Percentiles rank a stretch among this genome's conserved stretches.
Evolutionary conservation across 1,284 basidiomycete species (phyloP).

Genomic region (Flammula alnicola): DNA sequence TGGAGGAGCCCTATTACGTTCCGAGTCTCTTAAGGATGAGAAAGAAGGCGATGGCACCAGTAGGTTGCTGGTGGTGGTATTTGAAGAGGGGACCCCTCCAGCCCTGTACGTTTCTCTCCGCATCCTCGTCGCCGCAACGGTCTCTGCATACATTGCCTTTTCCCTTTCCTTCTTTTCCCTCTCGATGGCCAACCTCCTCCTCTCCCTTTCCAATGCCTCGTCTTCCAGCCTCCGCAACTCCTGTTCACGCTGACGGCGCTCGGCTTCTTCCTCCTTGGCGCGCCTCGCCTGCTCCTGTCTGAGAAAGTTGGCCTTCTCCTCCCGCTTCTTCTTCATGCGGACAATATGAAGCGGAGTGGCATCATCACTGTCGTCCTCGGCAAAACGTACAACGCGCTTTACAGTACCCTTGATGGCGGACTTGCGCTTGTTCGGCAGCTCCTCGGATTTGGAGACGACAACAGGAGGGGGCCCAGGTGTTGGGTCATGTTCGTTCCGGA

Average conservation of each 20-base stretch:
- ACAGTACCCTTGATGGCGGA: slow-evolving; percentile 32
- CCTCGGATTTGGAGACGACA: slow-evolving; percentile 14
- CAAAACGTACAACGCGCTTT: slow-evolving; percentile 72
- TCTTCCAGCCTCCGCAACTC: slow-evolving; percentile 45
- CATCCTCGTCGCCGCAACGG: slow-evolving; percentile 61
- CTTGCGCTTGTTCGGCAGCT: slow-evolving; percentile 6
- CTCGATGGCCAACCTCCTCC: slow-evolving; percentile 49
- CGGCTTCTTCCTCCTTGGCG: slow-evolving; percentile 41
- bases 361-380: slow-evolving; percentile 56
- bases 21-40: slow-evolving; percentile 44
- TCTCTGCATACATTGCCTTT: slow-evolving; percentile 58
- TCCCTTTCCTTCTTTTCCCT: slow-evolving; percentile 61
- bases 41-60: slow-evolving; percentile 39
- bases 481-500: slow-evolving; percentile 49
- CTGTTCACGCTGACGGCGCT: slow-evolving; percentile 47
- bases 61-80: slow-evolving; percentile 23
- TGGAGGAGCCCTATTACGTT: slow-evolving; percentile 43
- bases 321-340: slow-evolving; percentile 69
- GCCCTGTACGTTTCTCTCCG: slow-evolving; percentile 62
- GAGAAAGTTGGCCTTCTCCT: slow-evolving; percentile 72
- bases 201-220: slow-evolving; percentile 57
- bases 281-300: slow-evolving; percentile 61
- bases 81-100: slow-evolving; percentile 41
- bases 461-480: slow-evolving; percentile 12
- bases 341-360: slow-evolving; percentile 66